Evolutionary conservation across 805 yeast genomes (phyloP), one percentile per base, ranked within the genome.

Genomic region (Candida boidinii): DNA sequence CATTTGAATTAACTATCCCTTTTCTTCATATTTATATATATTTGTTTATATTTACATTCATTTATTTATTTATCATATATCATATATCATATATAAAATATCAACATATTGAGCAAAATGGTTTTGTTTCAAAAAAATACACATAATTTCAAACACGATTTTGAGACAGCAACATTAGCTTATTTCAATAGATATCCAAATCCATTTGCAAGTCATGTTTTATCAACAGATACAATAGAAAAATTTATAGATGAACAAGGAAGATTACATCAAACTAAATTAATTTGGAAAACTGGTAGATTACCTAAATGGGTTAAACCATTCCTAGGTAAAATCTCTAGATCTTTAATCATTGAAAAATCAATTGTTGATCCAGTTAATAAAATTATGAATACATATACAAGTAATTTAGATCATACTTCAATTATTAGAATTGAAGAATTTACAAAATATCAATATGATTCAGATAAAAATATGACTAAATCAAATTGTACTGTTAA

Each of bases 141-240:
- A n/a, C 81, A 76, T 50, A 51, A 62, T n/a, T 82, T 67, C 51
- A 59, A 67, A 33, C 72, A 73, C 52, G 78, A 77, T 44, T 87
- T 87, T 47, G 65, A 67, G 31, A 79, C 90, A 0, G 85, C 83
- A 3, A 68, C 86, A 2, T 61, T 78, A 30, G 94, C 94, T 1
- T 79, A 80, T 51, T 78, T 84, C 58, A 78, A 76, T 58, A 62
- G 79, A 44, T 79, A 78, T 43, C 79, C 79, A 11, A 78, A 79
- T 53, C 97, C 97, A 2, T 87, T 68, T 52, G 79, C 96, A 13
- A 62, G 73, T 8, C 96, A 90, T 59, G 96, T 90, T 10, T 62
- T 79, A 23, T 80, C 94, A 7, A 76, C 76, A 18, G 97, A 88
- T 53, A 82, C 94, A 2, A 51, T 88, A 12, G 75, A 75, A 22